Evolutionary conservation across 805 yeast genomes (phyloP), one percentile per base, ranked within the genome.

Genomic region (Saccharomycopsis amapae): DNA sequence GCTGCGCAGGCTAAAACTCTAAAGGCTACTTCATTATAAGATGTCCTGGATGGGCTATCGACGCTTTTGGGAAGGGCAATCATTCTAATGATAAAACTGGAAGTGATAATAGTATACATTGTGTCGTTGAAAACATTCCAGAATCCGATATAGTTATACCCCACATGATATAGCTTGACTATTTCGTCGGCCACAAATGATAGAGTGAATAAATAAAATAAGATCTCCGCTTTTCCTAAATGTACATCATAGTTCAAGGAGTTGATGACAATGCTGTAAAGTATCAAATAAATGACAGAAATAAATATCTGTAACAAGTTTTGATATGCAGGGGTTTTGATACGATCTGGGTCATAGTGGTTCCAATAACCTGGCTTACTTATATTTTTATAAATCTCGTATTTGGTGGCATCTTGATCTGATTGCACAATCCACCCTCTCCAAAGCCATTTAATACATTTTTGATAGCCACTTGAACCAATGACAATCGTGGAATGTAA

Each of bases 391-490:
- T 81, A 85, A 46, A 80, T 57, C 22, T 76, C 79, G 55, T 82
- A 87, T 13, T 79, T 77, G 20, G 75, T 71, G 4, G 93, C 85
- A 58, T 85, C 86, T 12, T 60, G 62, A 10, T 79, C 75, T 19
- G 82, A 75, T 62, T 86, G 95, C 42, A 84, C 72, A 51, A 87
- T 84, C 95, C 95, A 85, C 24, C 96, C 96, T 46, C 89, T 68
- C 96, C 96, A 87, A 40, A 87, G 62, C 95, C 95, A 87, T 54
- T 81, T 78, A 56, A 86, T 73, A 64, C 95, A 85, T 44, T 95
- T 67, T 62, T 87, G 95, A 61, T 78, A 87, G 0, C 95, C 96
- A 6, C 81, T 67, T 0, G 94, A 77, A 2, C 87, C 80, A 55
- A 88, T 85, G 15, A 86, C 80, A 19, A 73, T 71, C 6, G 89